Percentiles rank a stretch among this genome's conserved stretches.
These are phyloP conservation scores for Ogataea hybrid DNA, from an alignment of 1,139 yeast species.

Conservation along the genomic window DNA sequence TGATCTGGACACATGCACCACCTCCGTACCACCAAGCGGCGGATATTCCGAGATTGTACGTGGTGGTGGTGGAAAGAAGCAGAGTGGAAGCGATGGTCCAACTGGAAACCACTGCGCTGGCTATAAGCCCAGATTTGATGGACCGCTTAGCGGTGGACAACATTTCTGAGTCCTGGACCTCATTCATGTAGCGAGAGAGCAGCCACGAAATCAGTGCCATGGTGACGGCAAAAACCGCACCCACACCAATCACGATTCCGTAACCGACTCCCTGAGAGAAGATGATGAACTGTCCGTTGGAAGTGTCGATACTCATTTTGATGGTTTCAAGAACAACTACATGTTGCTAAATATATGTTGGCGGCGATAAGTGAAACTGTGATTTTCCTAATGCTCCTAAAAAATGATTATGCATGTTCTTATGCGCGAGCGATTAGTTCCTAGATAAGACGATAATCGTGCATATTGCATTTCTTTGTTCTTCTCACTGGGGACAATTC, in stretches of 20 bases:
- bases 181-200: conserved; percentile 31
- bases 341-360: no score
- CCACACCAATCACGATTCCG: conserved; percentile 35
- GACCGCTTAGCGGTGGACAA: conserved; percentile 37
- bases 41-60: conserved; percentile 34
- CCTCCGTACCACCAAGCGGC: conserved; percentile 53
- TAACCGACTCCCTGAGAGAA: conserved; percentile 29
- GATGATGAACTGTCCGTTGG: conserved; percentile 13
- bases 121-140: conserved; percentile 36
- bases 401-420: no score
- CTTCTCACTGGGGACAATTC: no score
- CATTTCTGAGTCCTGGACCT: conserved; percentile 35
- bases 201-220: conserved; percentile 32
- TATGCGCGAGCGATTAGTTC: no score
- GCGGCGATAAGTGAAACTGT: background rate
- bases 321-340: no score
- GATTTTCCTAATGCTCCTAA: background rate
- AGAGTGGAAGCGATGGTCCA: conserved; percentile 42
- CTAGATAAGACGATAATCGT: no score
- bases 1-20: conserved; percentile 54
- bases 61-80: conserved; percentile 26
- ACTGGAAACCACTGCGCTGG: conserved; percentile 37
- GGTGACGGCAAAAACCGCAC: conserved; percentile 34
- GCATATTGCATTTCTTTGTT: no score
- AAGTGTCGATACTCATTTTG: conserved; percentile 5